phyloP scores from a whole-genome alignment of 148 eudicot species.

The Chenopodium album region DNA sequence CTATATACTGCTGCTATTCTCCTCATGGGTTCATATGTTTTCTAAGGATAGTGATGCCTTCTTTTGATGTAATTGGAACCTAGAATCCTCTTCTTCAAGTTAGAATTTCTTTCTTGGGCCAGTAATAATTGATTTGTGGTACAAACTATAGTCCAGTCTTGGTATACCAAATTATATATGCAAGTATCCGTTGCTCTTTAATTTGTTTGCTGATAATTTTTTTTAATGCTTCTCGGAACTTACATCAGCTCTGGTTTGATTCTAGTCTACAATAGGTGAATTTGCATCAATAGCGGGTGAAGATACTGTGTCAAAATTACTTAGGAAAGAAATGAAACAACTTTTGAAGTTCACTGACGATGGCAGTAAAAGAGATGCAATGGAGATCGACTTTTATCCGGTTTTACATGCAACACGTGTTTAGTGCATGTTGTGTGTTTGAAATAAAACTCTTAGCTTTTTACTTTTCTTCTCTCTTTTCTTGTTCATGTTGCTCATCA shows the following conservation, averaged over 20 bases:
- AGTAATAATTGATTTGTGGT: neutral
- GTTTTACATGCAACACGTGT: too few relatives aligned
- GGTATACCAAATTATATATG: neutral
- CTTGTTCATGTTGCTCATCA: too few relatives aligned
- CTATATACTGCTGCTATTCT: neutral
- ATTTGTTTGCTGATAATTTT: neutral
- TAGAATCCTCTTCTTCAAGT: neutral
- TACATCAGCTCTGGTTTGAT: slow-evolving; percentile 5
- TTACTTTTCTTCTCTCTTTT: too few relatives aligned
- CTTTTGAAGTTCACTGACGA: slow-evolving; percentile 57
- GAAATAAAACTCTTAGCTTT: too few relatives aligned
- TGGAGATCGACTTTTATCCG: slow-evolving; percentile 58
- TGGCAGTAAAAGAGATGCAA: slow-evolving; percentile 36
- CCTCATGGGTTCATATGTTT: neutral
- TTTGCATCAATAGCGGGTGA: slow-evolving; percentile 81
- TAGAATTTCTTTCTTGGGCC: neutral
- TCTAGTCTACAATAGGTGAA: slow-evolving; percentile 66
- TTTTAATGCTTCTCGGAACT: slow-evolving; percentile 1
- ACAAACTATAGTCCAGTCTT: neutral
- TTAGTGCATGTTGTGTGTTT: too few relatives aligned
- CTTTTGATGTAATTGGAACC: neutral
- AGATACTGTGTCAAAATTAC: slow-evolving; percentile 43
- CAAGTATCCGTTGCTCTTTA: neutral
- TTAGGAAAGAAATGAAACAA: slow-evolving; percentile 52
- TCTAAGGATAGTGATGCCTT: neutral